Conservation (phyloP, 192 early-diverging fungal species). For the Chytriomyces confervae region DNA sequence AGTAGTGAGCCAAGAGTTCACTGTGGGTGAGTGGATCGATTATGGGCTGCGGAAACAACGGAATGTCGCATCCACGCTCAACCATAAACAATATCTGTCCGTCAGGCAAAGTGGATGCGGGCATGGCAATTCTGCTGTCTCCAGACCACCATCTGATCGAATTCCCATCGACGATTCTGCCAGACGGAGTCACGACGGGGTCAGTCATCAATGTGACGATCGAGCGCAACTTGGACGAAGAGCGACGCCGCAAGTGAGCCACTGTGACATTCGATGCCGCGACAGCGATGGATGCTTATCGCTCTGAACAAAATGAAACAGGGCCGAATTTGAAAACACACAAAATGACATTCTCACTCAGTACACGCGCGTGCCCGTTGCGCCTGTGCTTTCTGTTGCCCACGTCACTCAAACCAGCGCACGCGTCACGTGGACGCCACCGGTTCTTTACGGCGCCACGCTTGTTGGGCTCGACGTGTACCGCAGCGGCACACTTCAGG, state of each 20-base stretch:
- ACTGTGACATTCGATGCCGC: slow-evolving; percentile 68
- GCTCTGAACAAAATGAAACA: background rate
- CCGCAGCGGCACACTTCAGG: slow-evolving; percentile 81
- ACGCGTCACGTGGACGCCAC: slow-evolving; percentile 89
- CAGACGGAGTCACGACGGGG: slow-evolving; percentile 88
- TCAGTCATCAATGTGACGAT: slow-evolving; percentile 97
- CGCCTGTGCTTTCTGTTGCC: slow-evolving; percentile 79
- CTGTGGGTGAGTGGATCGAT: slow-evolving; percentile 24
- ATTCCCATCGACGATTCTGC: slow-evolving; percentile 95
- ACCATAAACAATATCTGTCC: background rate
- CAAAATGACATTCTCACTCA: slow-evolving; percentile 83
- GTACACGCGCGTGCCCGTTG: slow-evolving; percentile 79
- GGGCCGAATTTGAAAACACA: slow-evolving; percentile 75
- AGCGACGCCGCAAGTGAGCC: slow-evolving; percentile 69
- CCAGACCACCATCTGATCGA: slow-evolving; percentile 99
- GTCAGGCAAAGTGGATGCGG: slow-evolving; percentile 75
- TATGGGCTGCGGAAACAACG: background rate
- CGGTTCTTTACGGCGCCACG: slow-evolving; percentile 80
- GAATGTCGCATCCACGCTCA: background rate
- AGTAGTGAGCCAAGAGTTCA: slow-evolving; percentile 40
- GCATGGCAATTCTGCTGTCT: slow-evolving; percentile 85
- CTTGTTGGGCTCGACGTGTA: slow-evolving; percentile 90
- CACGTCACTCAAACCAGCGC: slow-evolving; percentile 78
- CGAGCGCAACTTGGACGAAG: slow-evolving; percentile 85
- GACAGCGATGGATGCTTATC: no score